These are phyloP conservation scores for Massariosphaeria phaeospora DNA, from an alignment of 495 filamentous ascomycete species.

Conservation along the genomic window DNA sequence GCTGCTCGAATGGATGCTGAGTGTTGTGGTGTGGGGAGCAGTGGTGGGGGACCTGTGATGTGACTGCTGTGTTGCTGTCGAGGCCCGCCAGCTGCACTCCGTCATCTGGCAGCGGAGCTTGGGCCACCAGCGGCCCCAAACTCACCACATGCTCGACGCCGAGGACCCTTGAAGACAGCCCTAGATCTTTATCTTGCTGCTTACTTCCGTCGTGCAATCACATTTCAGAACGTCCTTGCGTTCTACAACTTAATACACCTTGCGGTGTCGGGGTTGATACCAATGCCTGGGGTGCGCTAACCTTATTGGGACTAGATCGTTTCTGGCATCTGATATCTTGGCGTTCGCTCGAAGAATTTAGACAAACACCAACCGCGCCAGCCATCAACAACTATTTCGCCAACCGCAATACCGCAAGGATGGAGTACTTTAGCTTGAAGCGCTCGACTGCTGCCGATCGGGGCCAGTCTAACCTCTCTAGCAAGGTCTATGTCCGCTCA, in stretches of 20 bases:
- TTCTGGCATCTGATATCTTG: conserved; percentile 18
- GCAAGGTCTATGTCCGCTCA: conserved; percentile 89
- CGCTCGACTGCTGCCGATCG: conserved; percentile 64
- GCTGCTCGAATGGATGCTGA: background rate
- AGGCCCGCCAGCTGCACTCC: conserved; percentile 12
- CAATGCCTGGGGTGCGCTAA: too few relatives aligned
- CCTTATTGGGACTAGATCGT: conserved; percentile 10
- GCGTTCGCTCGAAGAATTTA: conserved; percentile 12
- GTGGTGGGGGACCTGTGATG: conserved; percentile 5
- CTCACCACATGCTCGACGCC: background rate
- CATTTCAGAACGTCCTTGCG: too few relatives aligned
- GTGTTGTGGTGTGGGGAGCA: background rate
- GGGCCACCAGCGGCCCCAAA: conserved; percentile 9
- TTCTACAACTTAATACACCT: too few relatives aligned
- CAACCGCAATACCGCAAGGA: background rate
- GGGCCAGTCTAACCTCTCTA: conserved; percentile 70
- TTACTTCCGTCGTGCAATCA: too few relatives aligned
- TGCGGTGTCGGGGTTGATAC: too few relatives aligned
- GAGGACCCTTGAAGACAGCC: background rate
- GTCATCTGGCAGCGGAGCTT: conserved; percentile 28
- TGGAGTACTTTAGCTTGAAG: conserved; percentile 84
- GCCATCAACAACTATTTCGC: background rate
- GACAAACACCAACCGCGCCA: conserved; percentile 10
- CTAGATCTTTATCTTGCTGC: too few relatives aligned
- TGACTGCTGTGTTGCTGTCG: conserved; percentile 15